phyloP scores from a whole-genome alignment of 2,329 filamentous ascomycete species.

The Orbilia ellipsospora region DNA sequence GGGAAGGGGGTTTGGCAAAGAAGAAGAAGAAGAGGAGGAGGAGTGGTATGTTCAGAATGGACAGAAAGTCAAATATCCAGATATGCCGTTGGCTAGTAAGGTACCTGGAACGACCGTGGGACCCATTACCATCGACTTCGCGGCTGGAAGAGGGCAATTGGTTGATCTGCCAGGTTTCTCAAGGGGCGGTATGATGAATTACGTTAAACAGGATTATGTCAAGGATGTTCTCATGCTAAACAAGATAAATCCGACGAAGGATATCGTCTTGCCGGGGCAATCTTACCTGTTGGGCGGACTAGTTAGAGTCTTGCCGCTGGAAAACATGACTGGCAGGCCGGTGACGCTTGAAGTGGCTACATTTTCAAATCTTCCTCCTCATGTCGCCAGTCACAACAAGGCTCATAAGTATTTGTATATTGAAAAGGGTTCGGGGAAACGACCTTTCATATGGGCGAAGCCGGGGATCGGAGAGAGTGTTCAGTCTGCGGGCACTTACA shows the following conservation, averaged over 20 bases:
- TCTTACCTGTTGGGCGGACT: slow-evolving; percentile 87
- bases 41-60: slow-evolving; percentile 64
- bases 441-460: slow-evolving; percentile 24
- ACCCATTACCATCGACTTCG: slow-evolving; percentile 91
- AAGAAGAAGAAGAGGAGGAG: slow-evolving; percentile 48
- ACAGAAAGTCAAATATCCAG: slow-evolving; percentile 77
- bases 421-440: background rate
- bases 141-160: slow-evolving; percentile 78
- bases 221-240: slow-evolving; percentile 77
- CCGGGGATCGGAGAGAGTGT: slow-evolving; percentile 9
- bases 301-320: slow-evolving; percentile 83
- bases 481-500: slow-evolving; percentile 76
- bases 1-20: slow-evolving; percentile 20
- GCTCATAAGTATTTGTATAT: slow-evolving; percentile 64
- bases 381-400: slow-evolving; percentile 83
- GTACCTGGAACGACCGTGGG: slow-evolving; percentile 94
- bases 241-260: slow-evolving; percentile 78
- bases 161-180: slow-evolving; percentile 80
- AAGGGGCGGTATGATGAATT: slow-evolving; percentile 54
- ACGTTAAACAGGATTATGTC: slow-evolving; percentile 52
- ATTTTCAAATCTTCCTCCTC: slow-evolving; percentile 81
- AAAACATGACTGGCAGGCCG: slow-evolving; percentile 61
- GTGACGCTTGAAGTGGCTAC: slow-evolving; percentile 35
- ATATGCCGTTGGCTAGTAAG: slow-evolving; percentile 86
- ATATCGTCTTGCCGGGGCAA: slow-evolving; percentile 77